phyloP scores from a whole-genome alignment of 768 basidiomycete species.

The Lactarius hatsudake region DNA sequence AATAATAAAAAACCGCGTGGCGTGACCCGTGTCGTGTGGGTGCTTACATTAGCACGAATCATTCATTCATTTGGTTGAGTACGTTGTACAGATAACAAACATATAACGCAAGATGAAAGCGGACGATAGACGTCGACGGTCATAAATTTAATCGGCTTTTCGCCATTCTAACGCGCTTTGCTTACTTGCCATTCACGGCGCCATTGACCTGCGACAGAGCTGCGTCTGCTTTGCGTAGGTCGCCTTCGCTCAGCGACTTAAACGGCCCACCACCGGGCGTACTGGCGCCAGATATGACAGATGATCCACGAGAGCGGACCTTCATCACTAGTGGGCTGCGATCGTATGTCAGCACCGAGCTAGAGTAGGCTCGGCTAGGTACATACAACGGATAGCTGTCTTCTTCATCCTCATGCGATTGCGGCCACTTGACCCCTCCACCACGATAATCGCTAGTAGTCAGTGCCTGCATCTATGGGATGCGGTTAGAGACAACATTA shows the following conservation, averaged over 20 bases:
- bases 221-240: slow-evolving; percentile 83
- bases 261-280: slow-evolving; percentile 85
- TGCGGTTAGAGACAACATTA: background rate
- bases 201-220: slow-evolving; percentile 65
- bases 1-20: background rate
- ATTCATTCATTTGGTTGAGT: slow-evolving; percentile 11
- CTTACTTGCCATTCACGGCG: slow-evolving; percentile 18
- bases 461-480: slow-evolving; percentile 74
- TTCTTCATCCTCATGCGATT: slow-evolving; percentile 73
- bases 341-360: slow-evolving; percentile 19
- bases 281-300: slow-evolving; percentile 69
- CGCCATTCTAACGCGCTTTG: background rate
- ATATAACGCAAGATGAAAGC: slow-evolving; percentile 23
- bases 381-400: slow-evolving; percentile 88
- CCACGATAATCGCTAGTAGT: slow-evolving; percentile 85
- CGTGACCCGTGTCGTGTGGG: background rate
- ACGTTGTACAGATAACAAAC: slow-evolving; percentile 20
- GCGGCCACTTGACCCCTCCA: slow-evolving; percentile 50
- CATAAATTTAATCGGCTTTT: slow-evolving; percentile 15
- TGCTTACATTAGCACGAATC: background rate
- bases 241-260: slow-evolving; percentile 81
- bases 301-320: slow-evolving; percentile 77
- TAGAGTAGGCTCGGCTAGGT: slow-evolving; percentile 22
- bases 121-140: slow-evolving; percentile 12
- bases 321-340: slow-evolving; percentile 85